Base-by-base conservation (phyloP, 2,329 filamentous ascomycete genomes). In the Alternaria sp. region DNA sequence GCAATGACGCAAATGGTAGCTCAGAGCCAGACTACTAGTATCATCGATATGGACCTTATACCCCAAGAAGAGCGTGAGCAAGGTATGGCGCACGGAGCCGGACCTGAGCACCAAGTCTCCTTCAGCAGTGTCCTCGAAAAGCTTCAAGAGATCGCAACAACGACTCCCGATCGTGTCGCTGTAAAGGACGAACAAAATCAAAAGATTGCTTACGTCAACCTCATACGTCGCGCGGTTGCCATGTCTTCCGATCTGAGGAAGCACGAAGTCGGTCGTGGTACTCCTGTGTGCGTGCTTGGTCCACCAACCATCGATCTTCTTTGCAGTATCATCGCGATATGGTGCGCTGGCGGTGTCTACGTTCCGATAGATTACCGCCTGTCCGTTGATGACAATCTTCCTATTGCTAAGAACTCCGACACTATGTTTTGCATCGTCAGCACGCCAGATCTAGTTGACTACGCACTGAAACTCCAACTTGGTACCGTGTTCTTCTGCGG, bases 221-320 rank as follows among this genome's bases (percentile, higher is more conserved):
- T 59, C 17, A 13, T 45, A 45, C 36, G 26, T n/a, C 57, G 36
- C 15, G 57, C 57, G 7, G 13, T 54, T 10, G 57, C 49, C 28
- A 59, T 59, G n/a, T 54, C 49, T n/a, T 45, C 57, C 11, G 49
- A 44, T 5, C n/a, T 59, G 30, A 28, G 25, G 26, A 30, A 13
- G 19, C 36, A 53, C 25, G 57, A 50, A 8, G 26, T 59, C 25
- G 28, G 6, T 21, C 44, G 21, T 43, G 57, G 47, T 30, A 53
- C 57, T 17, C 19, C 57, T 13, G 36, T 59, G 21, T 59, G 57
- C 40, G 57, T 59, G 12, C 25, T 59, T 2, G 57, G 57, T 9
- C 49, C 57, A n/a, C 49, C 57, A n/a, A 59, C 57, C 11, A 26
- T 47, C 28, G 49, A 59, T 32, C 7, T 53, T 11, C 36, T 59